Percentiles rank a stretch among this genome's conserved stretches.
Conservation (phyloP, 306 rosid genomes). For the Lathyrus tuberosus region DNA sequence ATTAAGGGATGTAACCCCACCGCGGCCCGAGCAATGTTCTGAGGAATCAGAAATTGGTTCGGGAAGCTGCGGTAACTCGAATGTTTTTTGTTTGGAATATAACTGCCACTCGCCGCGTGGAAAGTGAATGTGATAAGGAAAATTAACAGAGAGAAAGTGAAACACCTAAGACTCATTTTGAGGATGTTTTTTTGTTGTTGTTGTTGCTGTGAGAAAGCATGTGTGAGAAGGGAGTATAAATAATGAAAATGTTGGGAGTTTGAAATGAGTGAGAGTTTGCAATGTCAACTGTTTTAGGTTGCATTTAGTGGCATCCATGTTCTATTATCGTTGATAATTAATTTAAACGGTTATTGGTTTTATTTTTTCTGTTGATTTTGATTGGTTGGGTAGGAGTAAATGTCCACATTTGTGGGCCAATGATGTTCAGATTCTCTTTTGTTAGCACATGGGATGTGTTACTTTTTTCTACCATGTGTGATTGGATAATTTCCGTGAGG, state of each 20-base stretch:
- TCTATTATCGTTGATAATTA: conserved; percentile 60
- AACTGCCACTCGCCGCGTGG: neutral
- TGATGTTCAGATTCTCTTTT: conserved; percentile 28
- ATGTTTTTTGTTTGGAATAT: neutral
- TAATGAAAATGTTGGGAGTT: conserved; percentile 14
- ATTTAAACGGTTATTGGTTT: conserved; percentile 22
- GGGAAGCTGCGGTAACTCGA: conserved; percentile 28
- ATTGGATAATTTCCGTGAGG: conserved; percentile 31
- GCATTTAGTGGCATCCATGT: conserved; percentile 84
- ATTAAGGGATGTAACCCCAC: conserved; percentile 50
- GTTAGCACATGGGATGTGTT: conserved; percentile 30
- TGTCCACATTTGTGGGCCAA: conserved; percentile 38
- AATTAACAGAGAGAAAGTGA: conserved; percentile 31
- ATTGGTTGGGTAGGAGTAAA: conserved; percentile 23
- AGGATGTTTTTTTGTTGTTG: conserved; percentile 9
- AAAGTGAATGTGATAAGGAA: conserved; percentile 14
- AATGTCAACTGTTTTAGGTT: conserved; percentile 50
- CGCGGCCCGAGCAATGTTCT: conserved; percentile 58
- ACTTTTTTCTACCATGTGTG: neutral
- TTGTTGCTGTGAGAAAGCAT: neutral
- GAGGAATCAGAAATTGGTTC: conserved; percentile 66
- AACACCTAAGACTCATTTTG: conserved; percentile 19
- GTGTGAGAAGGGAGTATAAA: conserved; percentile 15
- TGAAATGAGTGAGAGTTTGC: conserved; percentile 10
- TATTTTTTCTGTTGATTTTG: conserved; percentile 2